Percentiles rank a stretch among this genome's conserved stretches.
phyloP scores from a whole-genome alignment of 768 basidiomycete species.

The Russula lepida region DNA sequence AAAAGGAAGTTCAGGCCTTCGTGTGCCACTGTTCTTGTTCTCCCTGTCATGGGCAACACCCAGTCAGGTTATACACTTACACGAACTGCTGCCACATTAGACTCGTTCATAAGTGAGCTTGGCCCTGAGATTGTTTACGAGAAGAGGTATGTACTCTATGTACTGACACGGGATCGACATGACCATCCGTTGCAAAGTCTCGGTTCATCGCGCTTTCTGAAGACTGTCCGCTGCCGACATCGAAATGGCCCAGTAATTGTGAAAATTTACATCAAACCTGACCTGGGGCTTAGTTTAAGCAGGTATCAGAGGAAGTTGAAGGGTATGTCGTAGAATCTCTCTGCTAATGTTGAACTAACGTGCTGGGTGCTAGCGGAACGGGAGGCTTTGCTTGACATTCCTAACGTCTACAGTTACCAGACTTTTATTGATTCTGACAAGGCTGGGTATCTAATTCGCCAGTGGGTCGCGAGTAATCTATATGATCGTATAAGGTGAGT shows the following conservation, averaged over 20 bases:
- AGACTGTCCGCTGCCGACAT: constrained; percentile 83
- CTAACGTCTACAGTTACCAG: constrained; percentile 86
- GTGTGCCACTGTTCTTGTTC: not conserved
- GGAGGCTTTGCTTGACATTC: constrained; percentile 73
- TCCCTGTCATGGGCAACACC: constrained; percentile 59
- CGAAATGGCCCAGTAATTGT: constrained; percentile 75
- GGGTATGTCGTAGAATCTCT: constrained; percentile 35
- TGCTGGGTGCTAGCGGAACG: constrained; percentile 55
- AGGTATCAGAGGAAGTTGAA: constrained; percentile 73
- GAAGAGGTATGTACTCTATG: constrained; percentile 54
- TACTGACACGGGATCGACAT: not conserved
- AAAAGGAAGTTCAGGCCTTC: not conserved
- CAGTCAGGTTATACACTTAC: constrained; percentile 65
- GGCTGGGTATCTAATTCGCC: constrained; percentile 89
- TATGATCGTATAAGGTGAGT: constrained; percentile 95
- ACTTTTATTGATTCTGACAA: constrained; percentile 90
- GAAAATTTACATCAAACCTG: constrained; percentile 94
- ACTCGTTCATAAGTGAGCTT: constrained; percentile 86
- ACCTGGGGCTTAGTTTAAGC: constrained; percentile 71
- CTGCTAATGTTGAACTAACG: not conserved
- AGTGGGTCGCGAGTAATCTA: constrained; percentile 89
- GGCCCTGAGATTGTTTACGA: constrained; percentile 85
- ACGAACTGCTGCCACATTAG: constrained; percentile 70
- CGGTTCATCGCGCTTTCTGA: constrained; percentile 61
- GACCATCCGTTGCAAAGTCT: constrained; percentile 34